Base-by-base conservation (phyloP, 441 rosid species). In the Theobroma grandiflorum region DNA sequence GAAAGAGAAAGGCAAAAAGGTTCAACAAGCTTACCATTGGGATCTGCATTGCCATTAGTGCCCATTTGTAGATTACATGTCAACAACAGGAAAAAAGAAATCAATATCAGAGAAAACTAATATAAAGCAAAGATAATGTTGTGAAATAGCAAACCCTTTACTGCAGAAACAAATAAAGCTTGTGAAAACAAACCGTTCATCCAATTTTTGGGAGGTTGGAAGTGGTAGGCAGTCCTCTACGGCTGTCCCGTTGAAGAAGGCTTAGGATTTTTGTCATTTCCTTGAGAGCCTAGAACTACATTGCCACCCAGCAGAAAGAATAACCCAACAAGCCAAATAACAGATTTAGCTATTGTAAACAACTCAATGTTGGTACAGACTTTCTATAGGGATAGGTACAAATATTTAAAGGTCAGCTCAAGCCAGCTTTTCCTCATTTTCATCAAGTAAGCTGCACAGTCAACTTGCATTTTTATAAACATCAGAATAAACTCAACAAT, bases 141-240 rank as follows among this genome's bases (percentile, higher is more conserved):
- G 65, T 58, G 22, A 6, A 63, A 35, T 16, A 37, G 6, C 42
- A 53, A 72, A 22, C 18, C 35, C 3, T 22, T 37, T 20, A 49
- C n/a, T 4, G 61, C 72, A 42, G 49, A 40, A 55, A 9, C 14
- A 72, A 8, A 33, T 31, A 9, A 75, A 33, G 61, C 8, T 65
- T 9, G 35, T 37, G 50, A 69, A 62, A 37, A 22, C 38, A 33
- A 69, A 70, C 73, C 83, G 64, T 81, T 81, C 80, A 70, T 76
- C 84, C 81, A 82, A 42, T 82, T 47, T 63, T 77, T 47, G 65
- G 79, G 76, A 61, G 84, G 81, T 57, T 74, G 81, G 43, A 82
- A 82, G 8, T 78, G 84, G 59, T 55, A 82, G 16, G 66, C 81
- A 40, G 81, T 74, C 67, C 76, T 78, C 31, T 74, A 73, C 31